A percentile compares a stretch with the other conserved stretches of the same genome.
Conservation (phyloP, 495 filamentous ascomycete species). For the Wilcoxina mikolae region DNA sequence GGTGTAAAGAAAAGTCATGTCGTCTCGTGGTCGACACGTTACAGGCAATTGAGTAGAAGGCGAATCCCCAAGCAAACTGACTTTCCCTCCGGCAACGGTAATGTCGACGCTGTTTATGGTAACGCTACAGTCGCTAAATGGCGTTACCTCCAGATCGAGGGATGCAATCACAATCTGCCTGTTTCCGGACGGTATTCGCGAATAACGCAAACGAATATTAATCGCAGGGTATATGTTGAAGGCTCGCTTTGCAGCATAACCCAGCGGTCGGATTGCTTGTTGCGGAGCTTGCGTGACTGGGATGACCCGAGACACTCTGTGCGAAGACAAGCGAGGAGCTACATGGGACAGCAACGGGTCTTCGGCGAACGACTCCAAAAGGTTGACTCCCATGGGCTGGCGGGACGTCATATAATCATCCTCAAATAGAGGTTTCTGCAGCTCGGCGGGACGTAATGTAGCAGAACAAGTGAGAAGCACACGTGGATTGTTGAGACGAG, state of each 20-base stretch:
- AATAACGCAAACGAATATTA: constrained; percentile 72
- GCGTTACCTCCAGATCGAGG: constrained; percentile 76
- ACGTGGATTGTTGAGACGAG: constrained; percentile 61
- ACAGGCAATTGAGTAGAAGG: constrained; percentile 49
- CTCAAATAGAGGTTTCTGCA: constrained; percentile 34
- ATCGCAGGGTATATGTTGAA: constrained; percentile 65
- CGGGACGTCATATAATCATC: constrained; percentile 67
- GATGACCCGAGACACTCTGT: constrained; percentile 61
- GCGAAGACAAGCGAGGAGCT: constrained; percentile 61
- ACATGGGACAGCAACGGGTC: constrained; percentile 53
- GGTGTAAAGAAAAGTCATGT: constrained; percentile 71
- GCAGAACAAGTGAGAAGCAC: constrained; percentile 65
- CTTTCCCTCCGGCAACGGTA: constrained; percentile 47
- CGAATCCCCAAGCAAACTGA: constrained; percentile 49
- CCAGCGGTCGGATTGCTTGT: constrained; percentile 48
- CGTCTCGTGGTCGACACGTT: constrained; percentile 61
- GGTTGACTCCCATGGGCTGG: constrained; percentile 60
- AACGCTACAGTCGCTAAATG: constrained; percentile 61
- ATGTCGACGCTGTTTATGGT: constrained; percentile 53
- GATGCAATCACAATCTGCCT: constrained; percentile 61
- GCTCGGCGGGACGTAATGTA: constrained; percentile 44
- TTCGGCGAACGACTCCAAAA: constrained; percentile 59
- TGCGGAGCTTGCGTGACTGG: constrained; percentile 44
- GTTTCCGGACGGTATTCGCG: constrained; percentile 48
- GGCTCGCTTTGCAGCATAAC: constrained; percentile 45